phyloP scores from a whole-genome alignment of 2,329 filamentous ascomycete species.

The Aureobasidium sp. region DNA sequence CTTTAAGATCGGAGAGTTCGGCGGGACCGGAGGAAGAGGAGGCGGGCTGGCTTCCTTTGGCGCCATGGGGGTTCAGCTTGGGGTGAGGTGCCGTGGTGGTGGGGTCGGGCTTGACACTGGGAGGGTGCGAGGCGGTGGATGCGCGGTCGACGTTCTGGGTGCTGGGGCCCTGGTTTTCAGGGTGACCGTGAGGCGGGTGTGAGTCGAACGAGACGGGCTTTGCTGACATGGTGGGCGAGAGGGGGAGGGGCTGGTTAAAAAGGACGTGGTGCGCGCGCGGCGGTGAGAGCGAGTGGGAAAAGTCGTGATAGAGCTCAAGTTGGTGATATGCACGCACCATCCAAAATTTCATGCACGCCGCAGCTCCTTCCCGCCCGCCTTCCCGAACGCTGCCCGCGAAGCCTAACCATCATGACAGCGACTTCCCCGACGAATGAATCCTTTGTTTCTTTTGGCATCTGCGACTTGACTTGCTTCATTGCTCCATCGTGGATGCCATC shows the following conservation, averaged over 20 bases:
- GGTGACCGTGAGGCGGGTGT: conserved; percentile 26
- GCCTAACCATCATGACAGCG: neutral
- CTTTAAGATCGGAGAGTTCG: conserved; percentile 58
- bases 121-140: conserved; percentile 29
- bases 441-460: neutral
- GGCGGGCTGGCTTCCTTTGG: conserved; percentile 44
- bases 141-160: conserved; percentile 24
- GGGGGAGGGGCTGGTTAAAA: neutral
- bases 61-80: conserved; percentile 20
- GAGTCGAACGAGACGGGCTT: conserved; percentile 22
- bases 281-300: conserved; percentile 10
- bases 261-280: neutral
- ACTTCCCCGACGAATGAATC: neutral
- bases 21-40: conserved; percentile 41
- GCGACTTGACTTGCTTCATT: neutral
- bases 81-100: conserved; percentile 21
- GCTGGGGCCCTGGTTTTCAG: conserved; percentile 23
- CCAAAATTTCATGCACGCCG: conserved; percentile 3
- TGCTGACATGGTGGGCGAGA: conserved; percentile 24
- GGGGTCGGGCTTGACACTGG: conserved; percentile 27
- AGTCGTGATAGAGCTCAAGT: conserved; percentile 7
- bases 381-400: neutral
- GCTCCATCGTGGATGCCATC: neutral
- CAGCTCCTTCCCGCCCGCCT: neutral
- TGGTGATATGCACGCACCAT: neutral